Conservation (phyloP, 2,329 filamentous ascomycete genomes). For the Beauveria asiatica region DNA sequence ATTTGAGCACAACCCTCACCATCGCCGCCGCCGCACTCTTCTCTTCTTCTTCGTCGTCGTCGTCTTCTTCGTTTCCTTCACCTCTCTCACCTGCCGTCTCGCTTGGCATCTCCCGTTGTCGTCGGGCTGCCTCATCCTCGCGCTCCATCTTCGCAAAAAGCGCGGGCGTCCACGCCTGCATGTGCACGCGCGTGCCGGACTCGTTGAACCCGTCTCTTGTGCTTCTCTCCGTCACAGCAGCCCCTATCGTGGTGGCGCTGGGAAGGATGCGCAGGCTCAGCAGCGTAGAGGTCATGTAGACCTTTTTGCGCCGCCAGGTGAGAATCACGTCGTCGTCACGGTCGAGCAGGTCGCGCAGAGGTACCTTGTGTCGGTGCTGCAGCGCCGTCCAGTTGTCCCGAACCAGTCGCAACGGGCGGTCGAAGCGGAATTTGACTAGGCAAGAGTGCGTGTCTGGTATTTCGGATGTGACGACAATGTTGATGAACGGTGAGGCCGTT, state of each 20-base stretch:
- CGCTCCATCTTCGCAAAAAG: conserved; percentile 42
- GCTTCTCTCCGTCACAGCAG: conserved; percentile 24
- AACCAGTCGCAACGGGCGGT: conserved; percentile 59
- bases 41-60: conserved; percentile 11
- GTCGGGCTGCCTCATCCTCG: conserved; percentile 35
- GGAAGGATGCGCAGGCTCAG: conserved; percentile 54
- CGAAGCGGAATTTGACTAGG: conserved; percentile 56
- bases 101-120: conserved; percentile 31
- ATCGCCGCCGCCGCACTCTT: conserved; percentile 25
- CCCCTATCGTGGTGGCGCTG: conserved; percentile 29
- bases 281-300: conserved; percentile 72
- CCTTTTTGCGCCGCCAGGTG: conserved; percentile 64
- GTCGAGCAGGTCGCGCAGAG: conserved; percentile 22
- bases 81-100: conserved; percentile 21
- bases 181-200: conserved; percentile 53
- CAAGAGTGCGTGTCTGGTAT: conserved; percentile 49
- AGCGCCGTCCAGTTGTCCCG: conserved; percentile 60
- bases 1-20: conserved; percentile 45
- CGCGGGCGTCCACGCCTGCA: conserved; percentile 70
- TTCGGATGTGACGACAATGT: conserved; percentile 47
- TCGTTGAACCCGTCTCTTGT: conserved; percentile 37
- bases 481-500: conserved; percentile 12
- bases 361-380: conserved; percentile 38
- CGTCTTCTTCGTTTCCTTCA: conserved; percentile 1
- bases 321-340: conserved; percentile 55